Base-by-base conservation (phyloP, 2,329 filamentous ascomycete genomes). In the Pseudopyricularia javanii region DNA sequence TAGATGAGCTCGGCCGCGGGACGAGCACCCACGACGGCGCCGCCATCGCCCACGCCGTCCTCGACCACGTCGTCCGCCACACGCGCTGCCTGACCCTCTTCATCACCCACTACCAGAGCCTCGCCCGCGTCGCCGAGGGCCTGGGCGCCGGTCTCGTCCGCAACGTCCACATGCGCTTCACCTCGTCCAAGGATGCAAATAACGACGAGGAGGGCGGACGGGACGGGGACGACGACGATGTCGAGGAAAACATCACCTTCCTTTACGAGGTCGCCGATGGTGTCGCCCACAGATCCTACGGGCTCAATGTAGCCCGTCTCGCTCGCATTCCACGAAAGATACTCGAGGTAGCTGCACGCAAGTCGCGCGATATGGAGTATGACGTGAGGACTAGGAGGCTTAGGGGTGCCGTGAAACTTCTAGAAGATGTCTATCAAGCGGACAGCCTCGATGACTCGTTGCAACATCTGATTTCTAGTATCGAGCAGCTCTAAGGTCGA, bases 121-220 rank as follows among this genome's bases (percentile, higher is more conserved):
- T 98, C 1, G 81, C 83, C 9, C 71, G 73, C 48, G 76, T 95
- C 57, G 85, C 83, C 9, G 78, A 82, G 26, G 82, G 80, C 1
- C 86, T 94, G 54, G 72, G 74, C 14, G 66, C 74, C 7, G 74
- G 76, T 3, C 65, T 68, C 1, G 85, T 96, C 59, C 82, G 77
- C 60, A 97, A 97, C 65, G 88, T 96, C 48, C 93, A 98, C 65
- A 97, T 98, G 91, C 81, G 80, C 51, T 98, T 98, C 68, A 82
- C 78, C 3, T 67, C 70, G 9, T 63, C 66, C 20, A 63, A 59
- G 20, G 37, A 43, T 15, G 33, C n/a, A 3, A 30, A 35, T 7
- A 9, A 47, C 9, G 24, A 56, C 53, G 15, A 54, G 3, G 22
- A 35, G 20, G 43, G 35, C 24, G 12, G 52, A n/a, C 17, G 32